Evolutionary conservation across 148 eudicot genomes (phyloP), one percentile per base, ranked within the genome.

Genomic region (Arctostaphylos glauca): DNA sequence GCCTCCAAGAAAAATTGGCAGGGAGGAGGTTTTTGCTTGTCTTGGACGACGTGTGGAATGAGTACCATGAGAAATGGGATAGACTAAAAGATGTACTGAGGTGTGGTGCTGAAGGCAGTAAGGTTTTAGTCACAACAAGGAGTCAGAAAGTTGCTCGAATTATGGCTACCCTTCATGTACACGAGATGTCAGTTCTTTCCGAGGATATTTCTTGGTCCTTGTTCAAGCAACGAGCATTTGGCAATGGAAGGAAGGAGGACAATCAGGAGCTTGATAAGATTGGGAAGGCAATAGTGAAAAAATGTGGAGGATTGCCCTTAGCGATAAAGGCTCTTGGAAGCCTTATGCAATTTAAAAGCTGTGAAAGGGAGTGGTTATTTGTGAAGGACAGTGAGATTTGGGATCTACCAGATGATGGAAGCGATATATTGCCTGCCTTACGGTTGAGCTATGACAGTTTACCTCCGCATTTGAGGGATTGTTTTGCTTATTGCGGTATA

Each of bases 1-100:
- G 2, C 18, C 84, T 84, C 16, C 48, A 19, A 5, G 73, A 81
- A 54, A 44, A 43, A 44, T 38, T 84, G 60, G 44, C 10, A 0
- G 73, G 72, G 3, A 81, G 9, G 47, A 84, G 78, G 48, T 84
- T 50, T 81, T 49, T 84, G 5, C 54, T 84, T 48, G 84, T 84
- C 2, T 67, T 84, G 77, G 86, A 84, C 23, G 86, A 77, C 10
- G 81, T 81, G 0, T 81, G 86, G 86, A 84, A 81, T 25, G 84
- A 76, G 12, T 19, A 55, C 7, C 25, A 64, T 4, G 60, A 38
- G 16, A 10, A 41, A 56, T 84, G 83, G 83, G 81, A 80, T 4
- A 55, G 18, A 4, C 59, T 84, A 19, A 53, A 53, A 53, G 49
- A 54, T 15, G 18, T 21, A 3, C 55, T 84, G 7, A 25, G n/a